Base-by-base conservation (phyloP, 208 protist genomes). In the Leishmania martiniquensis region DNA sequence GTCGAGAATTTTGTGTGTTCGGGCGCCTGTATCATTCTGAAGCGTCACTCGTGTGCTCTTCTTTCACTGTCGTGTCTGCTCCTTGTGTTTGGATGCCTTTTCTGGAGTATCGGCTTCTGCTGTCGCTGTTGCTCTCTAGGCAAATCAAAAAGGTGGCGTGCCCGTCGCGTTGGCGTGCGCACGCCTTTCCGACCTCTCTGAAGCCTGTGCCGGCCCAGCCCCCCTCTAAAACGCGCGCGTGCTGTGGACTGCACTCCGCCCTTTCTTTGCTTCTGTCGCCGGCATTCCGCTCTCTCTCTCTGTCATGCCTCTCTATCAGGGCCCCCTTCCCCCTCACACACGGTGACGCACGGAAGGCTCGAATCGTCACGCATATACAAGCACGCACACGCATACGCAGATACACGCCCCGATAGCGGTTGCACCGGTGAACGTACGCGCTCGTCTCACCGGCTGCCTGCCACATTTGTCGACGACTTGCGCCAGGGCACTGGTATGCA, bases 11-110 rank as follows among this genome's bases (percentile, higher is more conserved):
- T n/a, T n/a, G n/a, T n/a, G n/a, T n/a, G n/a, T n/a, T n/a, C n/a
- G n/a, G n/a, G n/a, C n/a, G n/a, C n/a, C n/a, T n/a, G n/a, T n/a
- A n/a, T n/a, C n/a, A n/a, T n/a, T n/a, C n/a, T n/a, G n/a, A n/a
- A n/a, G n/a, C n/a, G n/a, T n/a, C 55, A 62, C 55, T 29, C n/a
- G n/a, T 34, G 55, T 62, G n/a, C 51, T 34, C 32, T 22, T 1
- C 44, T 52, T 68, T 55, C 47, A 62, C 29, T 83, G 65, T 44
- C 45, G 67, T 72, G 49, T 82, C 12, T 34, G n/a, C n/a, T n/a
- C n/a, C n/a, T n/a, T n/a, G n/a, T n/a, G n/a, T n/a, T n/a, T n/a
- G n/a, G n/a, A n/a, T n/a, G n/a, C n/a, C n/a, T n/a, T n/a, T n/a
- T n/a, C n/a, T n/a, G n/a, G n/a, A n/a, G n/a, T n/a, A n/a, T n/a